A percentile compares a stretch with the other conserved stretches of the same genome.
These are phyloP conservation scores for Dittrichia graveolens DNA, from an alignment of 129 eudicot genomes.

Conservation along the genomic window DNA sequence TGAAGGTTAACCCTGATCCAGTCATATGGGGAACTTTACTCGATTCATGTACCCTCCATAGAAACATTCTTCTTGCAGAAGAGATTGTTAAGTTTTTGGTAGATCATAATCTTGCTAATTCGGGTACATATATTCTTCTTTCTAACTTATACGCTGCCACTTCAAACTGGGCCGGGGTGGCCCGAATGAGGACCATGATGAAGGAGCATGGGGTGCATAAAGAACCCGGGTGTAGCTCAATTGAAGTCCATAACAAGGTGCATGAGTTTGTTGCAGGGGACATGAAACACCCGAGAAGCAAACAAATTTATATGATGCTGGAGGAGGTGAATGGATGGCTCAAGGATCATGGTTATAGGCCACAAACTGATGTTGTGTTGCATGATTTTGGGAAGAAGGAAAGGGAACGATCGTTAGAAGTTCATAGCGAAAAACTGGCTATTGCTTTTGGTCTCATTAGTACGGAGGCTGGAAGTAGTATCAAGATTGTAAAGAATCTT, in stretches of 20 bases:
- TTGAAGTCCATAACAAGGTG: constrained; percentile 68
- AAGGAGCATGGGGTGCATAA: constrained; percentile 56
- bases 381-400: constrained; percentile 54
- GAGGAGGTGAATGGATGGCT: constrained; percentile 65
- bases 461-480: constrained; percentile 48
- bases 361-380: constrained; percentile 53
- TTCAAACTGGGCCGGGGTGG: constrained; percentile 69
- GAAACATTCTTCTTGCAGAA: constrained; percentile 56
- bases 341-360: constrained; percentile 45
- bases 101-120: constrained; percentile 42
- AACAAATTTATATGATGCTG: constrained; percentile 59
- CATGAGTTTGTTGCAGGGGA: constrained; percentile 89
- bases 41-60: constrained; percentile 72
- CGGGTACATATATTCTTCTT: constrained; percentile 70
- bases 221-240: constrained; percentile 87
- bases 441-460: constrained; percentile 76
- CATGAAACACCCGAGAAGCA: constrained; percentile 56
- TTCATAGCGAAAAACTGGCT: constrained; percentile 87
- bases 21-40: constrained; percentile 79
- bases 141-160: constrained; percentile 67
- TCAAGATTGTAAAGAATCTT: constrained; percentile 73
- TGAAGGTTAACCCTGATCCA: constrained; percentile 53
- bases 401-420: constrained; percentile 55
- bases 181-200: constrained; percentile 64
- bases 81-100: constrained; percentile 48